Conservation (phyloP, 495 filamentous ascomycete genomes). For the Terfezia boudieri region DNA sequence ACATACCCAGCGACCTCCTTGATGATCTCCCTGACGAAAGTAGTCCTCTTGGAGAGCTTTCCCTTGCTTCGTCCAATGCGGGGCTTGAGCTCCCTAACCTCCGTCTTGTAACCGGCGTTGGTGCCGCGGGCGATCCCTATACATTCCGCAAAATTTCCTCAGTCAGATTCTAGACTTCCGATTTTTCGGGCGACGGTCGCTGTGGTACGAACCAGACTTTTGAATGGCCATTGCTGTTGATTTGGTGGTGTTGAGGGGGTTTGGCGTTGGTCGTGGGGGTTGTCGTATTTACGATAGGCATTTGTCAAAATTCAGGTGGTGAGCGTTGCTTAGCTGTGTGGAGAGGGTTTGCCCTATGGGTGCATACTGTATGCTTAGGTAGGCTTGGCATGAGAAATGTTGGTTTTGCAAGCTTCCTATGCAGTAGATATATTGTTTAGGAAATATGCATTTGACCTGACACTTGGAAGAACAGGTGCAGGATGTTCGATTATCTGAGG, state of each 20-base stretch:
- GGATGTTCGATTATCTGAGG: too few species aligned
- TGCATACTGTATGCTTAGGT: too few species aligned
- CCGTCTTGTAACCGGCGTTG: constrained; percentile 90
- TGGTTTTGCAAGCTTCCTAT: too few species aligned
- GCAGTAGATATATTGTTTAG: too few species aligned
- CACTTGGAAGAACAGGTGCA: too few species aligned
- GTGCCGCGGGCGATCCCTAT: constrained; percentile 54
- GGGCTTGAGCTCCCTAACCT: constrained; percentile 60
- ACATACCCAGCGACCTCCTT: constrained; percentile 81
- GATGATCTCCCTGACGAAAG: constrained; percentile 82
- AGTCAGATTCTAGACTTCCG: neutral
- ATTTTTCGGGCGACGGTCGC: neutral
- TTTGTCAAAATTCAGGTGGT: neutral
- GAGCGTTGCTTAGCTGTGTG: neutral
- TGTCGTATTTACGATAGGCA: neutral
- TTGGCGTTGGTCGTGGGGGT: neutral
- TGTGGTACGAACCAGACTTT: constrained; percentile 4
- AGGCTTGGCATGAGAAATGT: too few species aligned
- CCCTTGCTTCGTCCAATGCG: constrained; percentile 79
- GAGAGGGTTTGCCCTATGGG: neutral
- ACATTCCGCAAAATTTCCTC: constrained; percentile 3
- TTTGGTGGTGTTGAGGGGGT: constrained; percentile 1
- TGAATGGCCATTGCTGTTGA: constrained; percentile 5
- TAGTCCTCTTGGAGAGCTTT: constrained; percentile 72
- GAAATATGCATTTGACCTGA: too few species aligned